Base-by-base conservation (phyloP, 2,329 filamentous ascomycete genomes). In the Aspergillus pseudoglaucus region DNA sequence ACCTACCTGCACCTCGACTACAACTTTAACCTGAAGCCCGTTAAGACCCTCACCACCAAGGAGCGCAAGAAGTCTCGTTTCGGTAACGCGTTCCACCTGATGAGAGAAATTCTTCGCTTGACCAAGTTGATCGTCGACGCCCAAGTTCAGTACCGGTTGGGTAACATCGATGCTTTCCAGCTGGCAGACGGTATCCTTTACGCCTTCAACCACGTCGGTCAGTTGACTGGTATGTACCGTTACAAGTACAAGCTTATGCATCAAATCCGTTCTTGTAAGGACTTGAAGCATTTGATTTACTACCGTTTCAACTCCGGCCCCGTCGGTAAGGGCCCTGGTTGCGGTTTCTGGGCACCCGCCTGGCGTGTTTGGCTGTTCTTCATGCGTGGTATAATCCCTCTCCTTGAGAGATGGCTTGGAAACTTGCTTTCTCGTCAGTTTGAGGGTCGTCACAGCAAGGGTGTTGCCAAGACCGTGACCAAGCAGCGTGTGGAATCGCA, bases 191-290 rank as follows among this genome's bases (percentile, higher is more conserved):
- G 93, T 68, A 98, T 98, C 48, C 77, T 97, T n/a, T 98, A 98
- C 60, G 94, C 93, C 15, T 98, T 98, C 75, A 98, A 98, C 72
- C 93, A 98, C 60, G 93, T 98, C 48, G 93, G 93, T 53, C 94
- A 98, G 70, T 77, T 98, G 52, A 98, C 93, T 14, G 93, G 93
- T 66, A 98, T 98, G 93, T 98, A 98, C 73, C 87, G 93, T 52
- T 98, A 98, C 80, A 98, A 98, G 78, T 98, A 98, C 77, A 98
- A 98, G 78, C 79, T 98, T 48, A 98, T 98, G 93, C 93, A 98
- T 68, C 93, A 98, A 70, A 98, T 98, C 60, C 88, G 93, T 59
- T 95, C 93, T 0, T 98, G 93, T 77, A 98, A 98, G 72, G 93
- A 98, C 72, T 70, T 98, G 65, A 98, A 98, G 80, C 93, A 98